Base-by-base conservation (phyloP, 306 rosid genomes). In the Quercus parvula region DNA sequence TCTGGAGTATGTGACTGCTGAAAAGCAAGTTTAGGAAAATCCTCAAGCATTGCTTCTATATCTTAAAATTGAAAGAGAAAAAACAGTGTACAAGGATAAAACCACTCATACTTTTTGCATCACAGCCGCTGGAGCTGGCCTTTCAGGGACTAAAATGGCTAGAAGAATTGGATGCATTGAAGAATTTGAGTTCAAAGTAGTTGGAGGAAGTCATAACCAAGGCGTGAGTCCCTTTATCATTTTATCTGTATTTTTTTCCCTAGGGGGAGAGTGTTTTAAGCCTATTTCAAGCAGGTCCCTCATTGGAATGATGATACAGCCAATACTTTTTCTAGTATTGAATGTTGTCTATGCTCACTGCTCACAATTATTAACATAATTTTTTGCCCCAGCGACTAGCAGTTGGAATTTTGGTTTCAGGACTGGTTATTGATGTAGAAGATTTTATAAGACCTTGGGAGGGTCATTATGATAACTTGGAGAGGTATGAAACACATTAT, bases 381-480 rank as follows among this genome's bases (percentile, higher is more conserved):
- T 78, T 25, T 46, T 35, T 25, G 73, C 83, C 71, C 79, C 96
- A 94, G 93, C 83, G 84, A 78, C 88, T 94, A 71, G 92, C 93
- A 22, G 97, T 94, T 69, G 94, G 83, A 81, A 92, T 94, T 81
- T 80, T 84, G 79, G 79, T 94, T 79, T 90, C 96, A 17, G 98
- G 98, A 77, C 87, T 90, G 78, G 93, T 87, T 57, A 90, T 94
- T 70, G 75, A 85, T 70, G 87, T 84, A 88, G 81, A 84, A 56
- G 98, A 94, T 87, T 94, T 94, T 68, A 2, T 88, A 64, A 85
- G 78, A 84, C 96, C 98, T 63, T 94, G 98, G 98, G 96, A 89
- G 74, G 94, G 88, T 70, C 81, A 78, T n/a, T 55, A 54, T 55
- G 86, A 76, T 81, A 90, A 90, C 81, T 81, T 81, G 78, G 97